Evolutionary conservation across 352 stramenopile genomes (phyloP).

Genomic region (Thalassiosira oceanica): DNA sequence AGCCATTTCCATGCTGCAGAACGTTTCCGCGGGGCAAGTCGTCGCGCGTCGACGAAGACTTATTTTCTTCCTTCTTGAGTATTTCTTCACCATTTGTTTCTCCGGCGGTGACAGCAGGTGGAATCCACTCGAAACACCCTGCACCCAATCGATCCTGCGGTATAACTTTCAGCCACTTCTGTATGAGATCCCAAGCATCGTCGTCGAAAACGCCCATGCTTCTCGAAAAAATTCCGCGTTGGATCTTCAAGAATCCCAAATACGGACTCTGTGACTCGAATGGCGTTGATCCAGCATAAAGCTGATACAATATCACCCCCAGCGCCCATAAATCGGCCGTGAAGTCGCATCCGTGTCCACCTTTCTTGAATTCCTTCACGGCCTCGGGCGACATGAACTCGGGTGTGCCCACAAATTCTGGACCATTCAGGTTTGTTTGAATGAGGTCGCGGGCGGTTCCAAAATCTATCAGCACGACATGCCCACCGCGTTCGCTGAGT

Average conservation of each 20-base stretch:
- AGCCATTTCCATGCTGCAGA: constrained; percentile 47
- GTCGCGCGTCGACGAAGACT: background rate
- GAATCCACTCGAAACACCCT: constrained; percentile 52
- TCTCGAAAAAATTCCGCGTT: constrained; percentile 58
- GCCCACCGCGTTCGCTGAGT: constrained; percentile 79
- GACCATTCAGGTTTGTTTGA: constrained; percentile 85
- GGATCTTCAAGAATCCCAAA: constrained; percentile 85
- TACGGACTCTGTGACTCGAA: constrained; percentile 84
- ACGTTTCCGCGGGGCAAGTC: constrained; percentile 16
- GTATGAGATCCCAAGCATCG: constrained; percentile 79
- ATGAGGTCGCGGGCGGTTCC: constrained; percentile 87
- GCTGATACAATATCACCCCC: constrained; percentile 80
- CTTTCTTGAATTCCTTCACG: constrained; percentile 32
- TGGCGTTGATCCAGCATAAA: constrained; percentile 80
- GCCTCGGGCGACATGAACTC: constrained; percentile 88
- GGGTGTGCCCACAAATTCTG: constrained; percentile 88
- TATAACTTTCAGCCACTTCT: constrained; percentile 69
- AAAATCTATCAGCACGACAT: constrained; percentile 88
- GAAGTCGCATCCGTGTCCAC: constrained; percentile 42
- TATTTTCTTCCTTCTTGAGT: constrained; percentile 2
- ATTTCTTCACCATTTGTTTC: constrained; percentile 10
- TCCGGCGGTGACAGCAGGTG: constrained; percentile 11
- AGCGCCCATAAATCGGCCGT: constrained; percentile 84
- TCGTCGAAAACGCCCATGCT: constrained; percentile 72
- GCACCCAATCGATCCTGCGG: constrained; percentile 76